A percentile compares a stretch with the other conserved stretches of the same genome.
Evolutionary conservation across 148 eudicot genomes (phyloP).

Genomic region (Agrostemma githago): DNA sequence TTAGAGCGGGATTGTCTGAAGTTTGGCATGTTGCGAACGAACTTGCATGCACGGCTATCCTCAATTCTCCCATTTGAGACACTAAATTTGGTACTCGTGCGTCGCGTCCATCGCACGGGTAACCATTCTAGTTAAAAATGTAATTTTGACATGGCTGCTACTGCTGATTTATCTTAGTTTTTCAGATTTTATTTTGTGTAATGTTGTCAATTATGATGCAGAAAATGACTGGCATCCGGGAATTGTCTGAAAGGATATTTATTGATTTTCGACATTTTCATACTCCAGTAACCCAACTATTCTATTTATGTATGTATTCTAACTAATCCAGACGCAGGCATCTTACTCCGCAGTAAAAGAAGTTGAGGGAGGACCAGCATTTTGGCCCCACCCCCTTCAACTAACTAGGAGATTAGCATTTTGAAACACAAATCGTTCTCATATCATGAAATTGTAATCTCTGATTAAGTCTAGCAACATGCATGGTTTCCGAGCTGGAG

Average conservation of each 20-base stretch:
- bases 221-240: not conserved
- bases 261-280: not conserved
- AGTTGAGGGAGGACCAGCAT: too few species aligned
- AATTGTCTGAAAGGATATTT: not conserved
- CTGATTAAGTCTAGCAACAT: too few species aligned
- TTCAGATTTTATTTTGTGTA: slow-evolving; percentile 11
- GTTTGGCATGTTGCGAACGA: slow-evolving; percentile 17
- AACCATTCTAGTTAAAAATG: not conserved
- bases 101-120: too few species aligned
- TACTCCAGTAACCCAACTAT: not conserved
- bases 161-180: not conserved
- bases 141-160: not conserved
- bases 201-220: not conserved
- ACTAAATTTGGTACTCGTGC: too few species aligned
- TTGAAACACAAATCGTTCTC: too few species aligned
- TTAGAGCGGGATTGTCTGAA: slow-evolving; percentile 28
- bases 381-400: too few species aligned
- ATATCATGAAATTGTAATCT: too few species aligned
- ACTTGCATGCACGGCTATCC: not conserved
- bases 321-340: not conserved
- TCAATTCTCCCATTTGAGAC: not conserved
- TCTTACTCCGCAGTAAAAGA: too few species aligned
- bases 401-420: too few species aligned
- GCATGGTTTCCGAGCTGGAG: too few species aligned
- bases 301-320: not conserved